Conservation (phyloP, 768 basidiomycete genomes). For the Phanerodontia chrysosporium region DNA sequence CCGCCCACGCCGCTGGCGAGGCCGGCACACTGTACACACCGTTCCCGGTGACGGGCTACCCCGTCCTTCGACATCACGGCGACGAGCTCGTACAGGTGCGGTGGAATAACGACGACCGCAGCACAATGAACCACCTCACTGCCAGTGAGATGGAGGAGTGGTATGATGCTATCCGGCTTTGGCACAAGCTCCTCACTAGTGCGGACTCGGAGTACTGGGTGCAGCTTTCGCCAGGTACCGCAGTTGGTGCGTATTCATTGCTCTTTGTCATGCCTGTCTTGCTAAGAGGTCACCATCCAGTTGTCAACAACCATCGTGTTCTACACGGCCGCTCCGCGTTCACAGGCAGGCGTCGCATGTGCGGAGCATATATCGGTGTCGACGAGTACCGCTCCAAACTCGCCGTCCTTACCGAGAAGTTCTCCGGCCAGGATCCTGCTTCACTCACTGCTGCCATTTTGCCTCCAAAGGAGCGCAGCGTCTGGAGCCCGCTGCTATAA, state of each 20-base stretch:
- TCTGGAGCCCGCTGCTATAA: slow-evolving; percentile 59
- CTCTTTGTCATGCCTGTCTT: no score
- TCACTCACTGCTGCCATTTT: slow-evolving; percentile 15
- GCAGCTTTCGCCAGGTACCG: slow-evolving; percentile 82
- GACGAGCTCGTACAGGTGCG: slow-evolving; percentile 72
- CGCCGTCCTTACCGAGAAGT: slow-evolving; percentile 60
- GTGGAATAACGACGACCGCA: slow-evolving; percentile 95
- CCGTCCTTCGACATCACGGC: slow-evolving; percentile 69
- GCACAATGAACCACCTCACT: slow-evolving; percentile 62
- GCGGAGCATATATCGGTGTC: slow-evolving; percentile 89
- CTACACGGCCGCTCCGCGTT: slow-evolving; percentile 93
- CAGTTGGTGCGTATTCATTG: slow-evolving; percentile 58
- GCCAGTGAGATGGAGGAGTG: slow-evolving; percentile 69
- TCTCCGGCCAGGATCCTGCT: slow-evolving; percentile 29
- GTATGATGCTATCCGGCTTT: slow-evolving; percentile 80
- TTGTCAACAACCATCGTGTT: slow-evolving; percentile 90
- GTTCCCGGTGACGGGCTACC: slow-evolving; percentile 53
- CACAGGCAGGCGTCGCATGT: slow-evolving; percentile 84
- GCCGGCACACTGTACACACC: slow-evolving; percentile 50
- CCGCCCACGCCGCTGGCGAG: slow-evolving; percentile 89
- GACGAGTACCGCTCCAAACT: slow-evolving; percentile 89
- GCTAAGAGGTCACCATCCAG: slow-evolving; percentile 31
- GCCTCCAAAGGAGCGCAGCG: slow-evolving; percentile 38
- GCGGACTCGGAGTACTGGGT: slow-evolving; percentile 90
- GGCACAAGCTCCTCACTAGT: slow-evolving; percentile 72